Percentiles rank a stretch among this genome's conserved stretches.
These are phyloP conservation scores for Mortierella sp. DNA, from an alignment of 371 early-diverging fungal species.

Conservation along the genomic window DNA sequence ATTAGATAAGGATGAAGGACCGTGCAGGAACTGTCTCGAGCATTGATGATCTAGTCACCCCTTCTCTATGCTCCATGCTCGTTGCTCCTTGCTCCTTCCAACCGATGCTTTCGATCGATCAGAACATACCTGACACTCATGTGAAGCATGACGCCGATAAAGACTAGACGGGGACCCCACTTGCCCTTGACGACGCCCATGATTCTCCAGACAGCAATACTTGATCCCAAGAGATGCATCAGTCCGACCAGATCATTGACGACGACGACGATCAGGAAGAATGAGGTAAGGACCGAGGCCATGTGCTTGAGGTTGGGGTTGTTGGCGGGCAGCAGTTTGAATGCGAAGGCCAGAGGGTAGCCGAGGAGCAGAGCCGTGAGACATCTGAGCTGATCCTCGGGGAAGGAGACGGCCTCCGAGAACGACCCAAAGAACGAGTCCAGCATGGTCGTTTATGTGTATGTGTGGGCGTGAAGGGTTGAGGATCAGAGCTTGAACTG, in stretches of 20 bases:
- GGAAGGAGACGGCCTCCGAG: constrained; percentile 53
- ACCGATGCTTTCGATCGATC: too few species aligned
- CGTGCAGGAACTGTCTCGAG: too few species aligned
- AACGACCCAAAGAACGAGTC: constrained; percentile 50
- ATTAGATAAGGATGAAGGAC: not conserved
- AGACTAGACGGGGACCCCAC: constrained; percentile 76
- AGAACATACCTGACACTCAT: constrained; percentile 75
- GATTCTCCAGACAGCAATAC: constrained; percentile 71
- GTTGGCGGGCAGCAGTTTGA: constrained; percentile 64
- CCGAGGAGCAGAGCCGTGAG: constrained; percentile 50
- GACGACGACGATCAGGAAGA: constrained; percentile 70
- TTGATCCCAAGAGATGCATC: constrained; percentile 71
- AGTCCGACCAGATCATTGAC: constrained; percentile 73
- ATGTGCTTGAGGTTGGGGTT: constrained; percentile 72
- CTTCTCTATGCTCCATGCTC: not conserved
- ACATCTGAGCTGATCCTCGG: constrained; percentile 61
- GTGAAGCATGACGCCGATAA: constrained; percentile 80
- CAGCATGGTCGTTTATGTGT: constrained; percentile 31
- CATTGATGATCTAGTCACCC: not conserved
- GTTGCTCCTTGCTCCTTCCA: too few species aligned
- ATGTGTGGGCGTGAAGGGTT: not conserved
- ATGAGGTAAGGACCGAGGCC: constrained; percentile 76
- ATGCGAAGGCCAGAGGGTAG: constrained; percentile 59
- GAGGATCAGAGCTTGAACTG: not conserved
- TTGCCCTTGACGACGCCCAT: constrained; percentile 61